Conservation (phyloP, 1,284 basidiomycete genomes). For the Papiliotrema nemorosa region DNA sequence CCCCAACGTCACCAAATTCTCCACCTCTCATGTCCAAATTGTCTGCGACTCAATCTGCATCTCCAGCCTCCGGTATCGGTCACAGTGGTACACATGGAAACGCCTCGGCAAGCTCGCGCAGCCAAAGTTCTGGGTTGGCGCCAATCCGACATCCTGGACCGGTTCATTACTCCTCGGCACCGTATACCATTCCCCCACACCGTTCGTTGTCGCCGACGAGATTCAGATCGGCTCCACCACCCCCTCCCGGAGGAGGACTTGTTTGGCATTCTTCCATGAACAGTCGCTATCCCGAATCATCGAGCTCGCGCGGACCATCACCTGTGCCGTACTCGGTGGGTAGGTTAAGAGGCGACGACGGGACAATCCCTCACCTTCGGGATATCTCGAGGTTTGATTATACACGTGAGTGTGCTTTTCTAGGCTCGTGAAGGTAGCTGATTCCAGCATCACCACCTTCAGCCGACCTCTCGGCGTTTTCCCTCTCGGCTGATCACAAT, state of each 20-base stretch:
- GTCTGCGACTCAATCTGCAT: not conserved
- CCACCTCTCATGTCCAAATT: not conserved
- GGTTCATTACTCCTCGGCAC: not conserved
- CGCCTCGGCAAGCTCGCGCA: no score
- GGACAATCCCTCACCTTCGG: slow-evolving; percentile 5
- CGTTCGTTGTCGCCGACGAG: not conserved
- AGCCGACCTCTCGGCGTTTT: slow-evolving; percentile 36
- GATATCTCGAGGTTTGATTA: slow-evolving; percentile 11
- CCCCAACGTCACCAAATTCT: not conserved
- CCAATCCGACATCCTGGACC: not conserved
- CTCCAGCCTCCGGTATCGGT: no score
- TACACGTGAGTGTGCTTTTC: slow-evolving; percentile 15
- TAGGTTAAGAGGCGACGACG: slow-evolving; percentile 10
- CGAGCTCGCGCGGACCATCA: not conserved
- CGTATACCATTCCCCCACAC: not conserved
- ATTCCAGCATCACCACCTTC: slow-evolving; percentile 24
- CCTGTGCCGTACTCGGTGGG: not conserved
- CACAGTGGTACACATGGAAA: no score
- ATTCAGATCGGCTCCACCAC: not conserved
- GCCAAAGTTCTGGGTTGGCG: no score
- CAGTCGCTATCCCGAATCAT: not conserved
- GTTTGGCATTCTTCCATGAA: slow-evolving; percentile 7
- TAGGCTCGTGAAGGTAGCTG: not conserved
- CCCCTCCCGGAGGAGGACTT: not conserved
- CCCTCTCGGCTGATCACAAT: slow-evolving; percentile 14